Conservation (phyloP, 2,329 filamentous ascomycete species). For the Colletotrichum lentis region DNA sequence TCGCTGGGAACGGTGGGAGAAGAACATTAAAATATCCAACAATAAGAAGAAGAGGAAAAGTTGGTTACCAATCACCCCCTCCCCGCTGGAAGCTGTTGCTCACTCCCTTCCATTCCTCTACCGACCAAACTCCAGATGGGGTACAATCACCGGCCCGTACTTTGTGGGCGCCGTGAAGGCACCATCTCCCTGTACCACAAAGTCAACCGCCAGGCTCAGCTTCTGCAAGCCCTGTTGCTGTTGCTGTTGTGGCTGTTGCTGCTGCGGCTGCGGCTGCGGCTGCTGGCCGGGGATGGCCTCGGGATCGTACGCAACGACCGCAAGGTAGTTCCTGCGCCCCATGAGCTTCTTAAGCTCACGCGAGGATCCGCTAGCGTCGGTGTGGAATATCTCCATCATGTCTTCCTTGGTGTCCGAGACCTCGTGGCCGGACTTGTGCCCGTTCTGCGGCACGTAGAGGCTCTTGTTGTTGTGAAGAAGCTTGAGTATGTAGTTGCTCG, state of each 20-base stretch:
- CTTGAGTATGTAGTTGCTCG: conserved; percentile 85
- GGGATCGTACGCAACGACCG: conserved; percentile 93
- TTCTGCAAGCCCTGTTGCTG: conserved; percentile 62
- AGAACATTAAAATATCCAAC: conserved; percentile 26
- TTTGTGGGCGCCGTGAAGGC: conserved; percentile 85
- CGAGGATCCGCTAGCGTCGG: conserved; percentile 83
- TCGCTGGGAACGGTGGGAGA: conserved; percentile 6
- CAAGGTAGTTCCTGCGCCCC: conserved; percentile 90
- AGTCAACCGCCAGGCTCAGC: conserved; percentile 91
- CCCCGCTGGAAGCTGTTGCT: too few species aligned
- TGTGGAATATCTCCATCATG: conserved; percentile 99
- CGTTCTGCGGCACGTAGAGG: conserved; percentile 90
- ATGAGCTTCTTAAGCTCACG: conserved; percentile 92
- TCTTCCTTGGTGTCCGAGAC: conserved; percentile 96
- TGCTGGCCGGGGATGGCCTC: conserved; percentile 64
- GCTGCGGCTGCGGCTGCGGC: conserved; percentile 42
- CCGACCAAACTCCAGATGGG: conserved; percentile 79
- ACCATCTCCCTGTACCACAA: conserved; percentile 93
- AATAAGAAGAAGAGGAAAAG: not conserved
- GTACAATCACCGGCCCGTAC: conserved; percentile 95
- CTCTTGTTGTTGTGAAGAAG: conserved; percentile 95
- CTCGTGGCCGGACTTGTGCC: conserved; percentile 75
- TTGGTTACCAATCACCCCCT: not conserved
- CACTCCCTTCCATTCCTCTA: conserved; percentile 46
- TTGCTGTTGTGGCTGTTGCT: conserved; percentile 44